A percentile compares a stretch with the other conserved stretches of the same genome.
phyloP scores from a whole-genome alignment of 1,284 basidiomycete species.

The Wallemia ichthyophaga region DNA sequence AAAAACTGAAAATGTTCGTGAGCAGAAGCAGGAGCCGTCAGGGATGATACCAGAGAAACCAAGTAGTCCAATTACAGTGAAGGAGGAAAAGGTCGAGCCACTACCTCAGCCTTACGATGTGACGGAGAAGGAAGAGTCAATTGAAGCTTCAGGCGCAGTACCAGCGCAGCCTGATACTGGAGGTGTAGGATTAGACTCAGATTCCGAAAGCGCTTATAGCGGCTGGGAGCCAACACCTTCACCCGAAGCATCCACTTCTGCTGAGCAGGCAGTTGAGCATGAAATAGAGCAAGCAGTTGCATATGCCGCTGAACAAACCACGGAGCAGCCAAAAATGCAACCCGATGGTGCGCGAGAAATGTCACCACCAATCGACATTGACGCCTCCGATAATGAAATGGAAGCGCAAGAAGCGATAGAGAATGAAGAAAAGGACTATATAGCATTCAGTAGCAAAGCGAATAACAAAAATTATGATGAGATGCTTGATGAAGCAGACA shows the following conservation, averaged over 20 bases:
- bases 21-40: too few species aligned
- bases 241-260: not conserved
- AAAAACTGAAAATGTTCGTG: too few species aligned
- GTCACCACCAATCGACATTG: constrained; percentile 2
- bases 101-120: too few species aligned
- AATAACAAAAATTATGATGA: constrained; percentile 44
- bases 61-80: too few species aligned
- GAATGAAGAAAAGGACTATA: constrained; percentile 6
- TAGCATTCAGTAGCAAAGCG: constrained; percentile 54
- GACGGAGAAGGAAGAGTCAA: too few species aligned
- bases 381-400: constrained; percentile 6
- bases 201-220: not conserved
- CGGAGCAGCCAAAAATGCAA: not conserved
- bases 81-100: too few species aligned
- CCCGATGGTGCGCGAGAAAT: not conserved
- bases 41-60: too few species aligned
- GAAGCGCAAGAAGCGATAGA: constrained; percentile 7
- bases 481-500: constrained; percentile 62
- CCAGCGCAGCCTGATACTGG: too few species aligned
- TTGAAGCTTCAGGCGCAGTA: too few species aligned
- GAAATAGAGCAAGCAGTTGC: not conserved
- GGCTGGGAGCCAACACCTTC: not conserved
- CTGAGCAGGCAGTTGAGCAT: not conserved
- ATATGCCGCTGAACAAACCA: not conserved
- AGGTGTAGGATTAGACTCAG: not conserved